Evolutionary conservation across 2,329 filamentous ascomycete species (phyloP), one percentile per base, ranked within the genome.

Genomic region (Fusarium sulawesiense): DNA sequence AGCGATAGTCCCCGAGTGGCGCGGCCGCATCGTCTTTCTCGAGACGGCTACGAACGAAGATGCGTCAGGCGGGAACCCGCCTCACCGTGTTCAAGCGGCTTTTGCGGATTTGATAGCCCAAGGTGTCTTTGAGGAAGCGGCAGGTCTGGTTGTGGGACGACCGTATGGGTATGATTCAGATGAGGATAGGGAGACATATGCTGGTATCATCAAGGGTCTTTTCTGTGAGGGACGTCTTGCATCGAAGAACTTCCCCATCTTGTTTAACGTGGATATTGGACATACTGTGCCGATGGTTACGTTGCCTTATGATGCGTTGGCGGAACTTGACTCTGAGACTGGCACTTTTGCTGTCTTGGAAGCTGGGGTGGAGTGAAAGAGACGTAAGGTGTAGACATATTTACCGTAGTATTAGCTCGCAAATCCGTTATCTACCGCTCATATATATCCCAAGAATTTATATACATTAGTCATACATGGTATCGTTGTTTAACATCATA

Each of bases 281-380:
- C 82, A 84, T 65, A 83, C 82, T 0, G 75, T 73, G 11, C 82
- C 83, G 0, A 77, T 83, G 69, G 74, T 84, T 7, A 84, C 83
- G 0, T 60, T 84, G 27, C 82, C 81, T 0, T 78, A 73, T 44
- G 81, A 81, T 70, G 76, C 77, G 2, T 42, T 82, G 64, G 81
- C 75, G 18, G 65, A 73, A 30, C 53, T 84, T 41, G 81, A 84
- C 64, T 80, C 80, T 0, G 80, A 78, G 20, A 75, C 56, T 13
- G 79, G 82, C 21, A 70, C 67, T 20, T 83, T 83, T 70, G 59
- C 73, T 23, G 69, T 83, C 0, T 27, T 75, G 10, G 76, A 78
- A 47, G 14, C 75, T 3, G 69, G 58, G 3, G 73, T 71, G 7
- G 48, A 60, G 18, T 75, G 40, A 46, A 13, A 13, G 4, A 1